Evolutionary conservation across 2,329 filamentous ascomycete genomes (phyloP).

Genomic region (Colletotrichum spaethianum): DNA sequence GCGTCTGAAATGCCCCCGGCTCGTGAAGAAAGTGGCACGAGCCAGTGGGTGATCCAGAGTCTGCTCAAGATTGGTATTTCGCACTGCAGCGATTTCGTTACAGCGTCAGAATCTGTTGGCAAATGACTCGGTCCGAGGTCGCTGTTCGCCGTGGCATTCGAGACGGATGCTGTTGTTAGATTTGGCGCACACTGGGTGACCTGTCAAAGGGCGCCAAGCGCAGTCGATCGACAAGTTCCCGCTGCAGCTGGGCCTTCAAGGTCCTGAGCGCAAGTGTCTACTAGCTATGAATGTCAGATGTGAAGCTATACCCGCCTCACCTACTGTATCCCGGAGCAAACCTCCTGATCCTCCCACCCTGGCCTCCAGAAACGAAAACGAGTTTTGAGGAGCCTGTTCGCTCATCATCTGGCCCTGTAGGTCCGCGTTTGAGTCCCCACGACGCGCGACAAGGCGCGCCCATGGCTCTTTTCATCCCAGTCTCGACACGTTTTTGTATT

Average conservation of each 20-base stretch:
- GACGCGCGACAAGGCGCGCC: slow-evolving; percentile 27
- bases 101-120: background rate
- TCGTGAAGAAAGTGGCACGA: slow-evolving; percentile 35
- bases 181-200: slow-evolving; percentile 14
- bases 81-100: background rate
- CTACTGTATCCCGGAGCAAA: background rate
- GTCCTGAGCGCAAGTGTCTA: background rate
- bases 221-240: slow-evolving; percentile 10
- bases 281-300: slow-evolving; percentile 11
- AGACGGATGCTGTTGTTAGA: slow-evolving; percentile 10
- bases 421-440: slow-evolving; percentile 17
- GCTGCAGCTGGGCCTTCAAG: background rate
- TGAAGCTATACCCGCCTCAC: background rate
- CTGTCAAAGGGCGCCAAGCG: slow-evolving; percentile 17
- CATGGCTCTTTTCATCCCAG: slow-evolving; percentile 29
- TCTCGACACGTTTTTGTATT: slow-evolving; percentile 32
- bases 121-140: background rate
- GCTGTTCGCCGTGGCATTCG: background rate
- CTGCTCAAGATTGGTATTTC: background rate
- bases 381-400: slow-evolving; percentile 3
- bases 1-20: background rate
- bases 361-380: slow-evolving; percentile 5
- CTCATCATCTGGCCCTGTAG: slow-evolving; percentile 9
- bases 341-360: slow-evolving; percentile 28
- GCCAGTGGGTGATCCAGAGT: slow-evolving; percentile 11